Conservation (phyloP, 345 rosid genomes). For the thale cress (Arabidopsis thaliana) region TAIR10.1 NC_003075.7:17169001-17169500, state of each 20-base stretch:
- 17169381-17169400: not conserved
- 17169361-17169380: not conserved
- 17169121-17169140: conserved; percentile 61
- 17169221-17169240: conserved; percentile 48
- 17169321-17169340: not conserved
- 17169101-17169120: conserved; percentile 84
- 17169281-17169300: not conserved
- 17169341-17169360: not conserved
- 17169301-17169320: not conserved
- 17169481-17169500: not conserved
- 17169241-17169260: conserved; percentile 23
- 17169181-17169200: conserved; percentile 24
- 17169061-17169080: not conserved
- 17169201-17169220: conserved; percentile 49
- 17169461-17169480: not conserved
- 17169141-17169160: conserved; percentile 37
- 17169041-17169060: not conserved
- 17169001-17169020: not conserved
- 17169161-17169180: conserved; percentile 6
- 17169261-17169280: not conserved
- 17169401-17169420: not conserved
- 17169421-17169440: not conserved
- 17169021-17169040: not conserved
- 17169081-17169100: conserved; percentile 46
- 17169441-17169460: not conserved